Evolutionary conservation across 768 basidiomycete genomes (phyloP).

Genomic region (Tricholoma hemisulphureum): DNA sequence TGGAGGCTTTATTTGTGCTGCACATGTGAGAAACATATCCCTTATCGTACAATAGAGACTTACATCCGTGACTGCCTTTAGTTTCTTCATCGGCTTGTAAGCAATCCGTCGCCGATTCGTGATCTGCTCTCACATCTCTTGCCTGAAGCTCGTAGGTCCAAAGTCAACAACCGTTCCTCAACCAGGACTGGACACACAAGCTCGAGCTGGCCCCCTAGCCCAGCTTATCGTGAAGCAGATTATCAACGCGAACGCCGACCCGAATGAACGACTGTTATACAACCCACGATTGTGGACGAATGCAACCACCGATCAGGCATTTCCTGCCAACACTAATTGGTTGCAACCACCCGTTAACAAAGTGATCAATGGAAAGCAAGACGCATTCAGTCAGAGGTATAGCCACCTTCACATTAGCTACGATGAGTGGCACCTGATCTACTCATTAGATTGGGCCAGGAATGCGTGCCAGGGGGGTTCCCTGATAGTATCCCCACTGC

Average conservation of each 20-base stretch:
- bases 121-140: background rate
- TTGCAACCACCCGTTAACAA: constrained; percentile 40
- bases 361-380: constrained; percentile 46
- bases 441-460: constrained; percentile 39
- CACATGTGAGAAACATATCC: constrained; percentile 42
- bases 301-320: constrained; percentile 43
- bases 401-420: background rate
- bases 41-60: background rate
- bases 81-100: constrained; percentile 48
- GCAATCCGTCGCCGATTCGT: constrained; percentile 10
- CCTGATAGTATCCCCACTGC: constrained; percentile 35
- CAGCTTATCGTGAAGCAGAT: constrained; percentile 48
- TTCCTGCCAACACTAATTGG: constrained; percentile 46
- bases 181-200: constrained; percentile 51
- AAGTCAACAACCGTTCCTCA: constrained; percentile 52
- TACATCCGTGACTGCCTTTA: constrained; percentile 12
- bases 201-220: constrained; percentile 49
- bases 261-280: constrained; percentile 42
- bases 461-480: constrained; percentile 37
- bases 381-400: constrained; percentile 52
- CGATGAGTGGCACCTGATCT: background rate
- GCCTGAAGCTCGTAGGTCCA: constrained; percentile 47
- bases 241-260: constrained; percentile 41
- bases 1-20: constrained; percentile 57
- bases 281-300: constrained; percentile 50